Conservation (phyloP, 1,284 basidiomycete genomes). For the Hortiboletus rubellus region DNA sequence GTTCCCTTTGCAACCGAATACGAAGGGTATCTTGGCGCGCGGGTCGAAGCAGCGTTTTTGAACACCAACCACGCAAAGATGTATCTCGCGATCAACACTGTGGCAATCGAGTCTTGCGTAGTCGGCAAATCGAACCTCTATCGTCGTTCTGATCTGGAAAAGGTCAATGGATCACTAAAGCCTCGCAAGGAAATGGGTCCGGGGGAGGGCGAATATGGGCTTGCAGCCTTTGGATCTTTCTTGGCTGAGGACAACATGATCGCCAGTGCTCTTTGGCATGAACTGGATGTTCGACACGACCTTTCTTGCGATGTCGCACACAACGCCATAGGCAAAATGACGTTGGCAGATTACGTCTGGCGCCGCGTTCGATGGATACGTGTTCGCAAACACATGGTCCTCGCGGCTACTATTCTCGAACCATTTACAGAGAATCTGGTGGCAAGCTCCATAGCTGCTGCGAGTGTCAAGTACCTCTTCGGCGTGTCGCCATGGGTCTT, state of each 20-base stretch:
- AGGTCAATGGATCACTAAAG: conserved; percentile 61
- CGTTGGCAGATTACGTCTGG: conserved; percentile 77
- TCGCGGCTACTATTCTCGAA: conserved; percentile 80
- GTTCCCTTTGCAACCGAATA: conserved; percentile 87
- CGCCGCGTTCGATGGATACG: conserved; percentile 92
- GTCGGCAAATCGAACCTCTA: conserved; percentile 98
- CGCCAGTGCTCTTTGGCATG: conserved; percentile 86
- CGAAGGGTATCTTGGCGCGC: conserved; percentile 69
- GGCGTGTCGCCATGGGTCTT: conserved; percentile 54
- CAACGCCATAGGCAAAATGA: conserved; percentile 88
- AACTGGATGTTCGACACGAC: conserved; percentile 81
- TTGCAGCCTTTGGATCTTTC: conserved; percentile 81
- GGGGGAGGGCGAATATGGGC: conserved; percentile 46
- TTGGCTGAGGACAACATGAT: conserved; percentile 98
- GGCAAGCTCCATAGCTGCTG: conserved; percentile 62
- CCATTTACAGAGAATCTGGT: conserved; percentile 87
- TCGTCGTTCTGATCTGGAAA: conserved; percentile 83
- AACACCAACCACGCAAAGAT: conserved; percentile 99
- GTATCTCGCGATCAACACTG: conserved; percentile 94
- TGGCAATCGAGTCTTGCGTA: conserved; percentile 91
- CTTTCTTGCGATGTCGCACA: conserved; percentile 86
- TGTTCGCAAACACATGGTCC: conserved; percentile 89
- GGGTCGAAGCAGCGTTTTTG: conserved; percentile 91
- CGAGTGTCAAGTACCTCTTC: conserved; percentile 57
- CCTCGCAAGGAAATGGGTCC: conserved; percentile 37